phyloP scores from a whole-genome alignment of 2,329 filamentous ascomycete species.

The Neonectria sp. region DNA sequence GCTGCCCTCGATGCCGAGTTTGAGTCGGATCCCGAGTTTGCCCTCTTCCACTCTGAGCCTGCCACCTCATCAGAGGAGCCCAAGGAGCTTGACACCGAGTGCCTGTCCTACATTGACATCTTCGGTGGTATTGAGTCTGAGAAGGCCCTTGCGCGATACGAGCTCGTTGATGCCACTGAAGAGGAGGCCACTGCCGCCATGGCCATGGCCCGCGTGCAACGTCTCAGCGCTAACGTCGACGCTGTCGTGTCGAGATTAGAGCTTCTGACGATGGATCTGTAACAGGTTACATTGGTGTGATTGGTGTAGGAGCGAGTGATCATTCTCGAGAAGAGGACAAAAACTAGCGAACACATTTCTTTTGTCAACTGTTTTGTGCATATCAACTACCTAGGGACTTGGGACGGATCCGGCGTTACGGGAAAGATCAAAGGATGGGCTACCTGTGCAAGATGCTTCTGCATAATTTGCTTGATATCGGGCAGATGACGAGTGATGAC shows the following conservation, averaged over 20 bases:
- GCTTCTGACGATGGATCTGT: constrained; percentile 55
- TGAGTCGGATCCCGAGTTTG: constrained; percentile 74
- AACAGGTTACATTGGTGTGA: constrained; percentile 19
- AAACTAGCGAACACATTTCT: constrained; percentile 41
- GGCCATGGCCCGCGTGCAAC: constrained; percentile 66
- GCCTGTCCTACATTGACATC: constrained; percentile 57
- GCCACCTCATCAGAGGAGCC: constrained; percentile 45
- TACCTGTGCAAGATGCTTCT: constrained; percentile 35
- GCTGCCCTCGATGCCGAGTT: constrained; percentile 67
- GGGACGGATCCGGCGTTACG: constrained; percentile 43
- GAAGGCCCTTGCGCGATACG: constrained; percentile 74
- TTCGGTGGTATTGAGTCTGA: constrained; percentile 72
- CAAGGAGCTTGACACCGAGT: constrained; percentile 60
- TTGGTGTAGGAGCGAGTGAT: constrained; percentile 11
- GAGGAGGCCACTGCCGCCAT: constrained; percentile 61
- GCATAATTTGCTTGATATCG: constrained; percentile 44
- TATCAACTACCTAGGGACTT: constrained; percentile 35
- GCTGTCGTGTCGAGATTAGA: constrained; percentile 56
- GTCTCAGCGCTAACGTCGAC: constrained; percentile 59
- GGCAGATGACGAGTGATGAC: constrained; percentile 48
- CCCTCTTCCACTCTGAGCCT: constrained; percentile 68
- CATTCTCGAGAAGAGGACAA: constrained; percentile 33
- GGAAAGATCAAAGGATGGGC: constrained; percentile 39
- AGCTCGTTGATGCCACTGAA: constrained; percentile 73
- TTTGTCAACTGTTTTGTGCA: constrained; percentile 43